Conservation (phyloP, 495 filamentous ascomycete species). For the Aspergillus haitiensis region DNA sequence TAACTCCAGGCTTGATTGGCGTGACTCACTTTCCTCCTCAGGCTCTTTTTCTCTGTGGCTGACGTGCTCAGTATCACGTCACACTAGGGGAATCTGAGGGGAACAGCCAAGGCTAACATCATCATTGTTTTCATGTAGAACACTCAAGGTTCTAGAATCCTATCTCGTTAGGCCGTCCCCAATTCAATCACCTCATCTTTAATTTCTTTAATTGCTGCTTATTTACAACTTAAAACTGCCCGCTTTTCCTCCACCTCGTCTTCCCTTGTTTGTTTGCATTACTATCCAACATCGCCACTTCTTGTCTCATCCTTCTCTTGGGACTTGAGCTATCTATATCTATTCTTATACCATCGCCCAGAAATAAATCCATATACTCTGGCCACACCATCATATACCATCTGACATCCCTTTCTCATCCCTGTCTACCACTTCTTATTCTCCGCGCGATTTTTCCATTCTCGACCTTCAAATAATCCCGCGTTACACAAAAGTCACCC, state of each 20-base stretch:
- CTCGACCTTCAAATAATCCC: conserved; percentile 22
- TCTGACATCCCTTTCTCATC: conserved; percentile 13
- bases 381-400: background rate
- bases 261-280: conserved; percentile 13
- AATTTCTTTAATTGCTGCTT: conserved; percentile 1
- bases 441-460: conserved; percentile 22
- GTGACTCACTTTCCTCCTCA: conserved; percentile 13
- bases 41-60: conserved; percentile 6
- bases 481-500: conserved; percentile 13
- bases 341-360: conserved; percentile 10
- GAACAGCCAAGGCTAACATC: conserved; percentile 14
- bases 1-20: conserved; percentile 11
- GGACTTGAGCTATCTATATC: background rate
- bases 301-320: conserved; percentile 3
- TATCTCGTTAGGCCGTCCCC: background rate
- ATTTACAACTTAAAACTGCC: conserved; percentile 3
- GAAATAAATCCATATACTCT: background rate
- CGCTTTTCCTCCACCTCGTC: background rate
- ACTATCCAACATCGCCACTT: conserved; percentile 2
- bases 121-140: conserved; percentile 12
- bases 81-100: conserved; percentile 4
- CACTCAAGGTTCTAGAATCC: conserved; percentile 19
- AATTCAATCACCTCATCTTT: conserved; percentile 6
- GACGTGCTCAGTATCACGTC: conserved; percentile 20
- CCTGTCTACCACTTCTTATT: conserved; percentile 15